These are phyloP conservation scores for Sonneratia caseolaris DNA, from an alignment of 345 rosid genomes.

Conservation along the genomic window DNA sequence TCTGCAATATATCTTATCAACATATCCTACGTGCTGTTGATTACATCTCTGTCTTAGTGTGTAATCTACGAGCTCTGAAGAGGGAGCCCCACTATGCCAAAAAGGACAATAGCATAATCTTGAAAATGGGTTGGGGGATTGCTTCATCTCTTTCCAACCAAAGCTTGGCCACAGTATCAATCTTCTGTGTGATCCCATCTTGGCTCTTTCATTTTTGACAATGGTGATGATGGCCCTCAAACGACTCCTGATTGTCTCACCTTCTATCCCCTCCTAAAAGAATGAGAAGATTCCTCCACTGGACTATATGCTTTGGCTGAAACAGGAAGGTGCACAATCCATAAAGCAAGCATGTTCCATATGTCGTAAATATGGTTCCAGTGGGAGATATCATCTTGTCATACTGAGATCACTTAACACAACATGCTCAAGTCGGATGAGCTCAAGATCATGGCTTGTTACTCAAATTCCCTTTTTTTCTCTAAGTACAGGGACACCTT, in stretches of 20 bases:
- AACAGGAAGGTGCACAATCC: too few species aligned
- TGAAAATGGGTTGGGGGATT: background rate
- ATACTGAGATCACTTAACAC: too few species aligned
- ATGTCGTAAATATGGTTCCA: too few species aligned
- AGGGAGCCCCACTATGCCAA: background rate
- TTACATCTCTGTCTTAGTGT: too few species aligned
- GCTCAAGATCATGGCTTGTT: too few species aligned
- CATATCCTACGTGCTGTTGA: too few species aligned
- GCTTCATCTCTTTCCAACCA: constrained; percentile 4
- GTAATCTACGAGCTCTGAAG: background rate
- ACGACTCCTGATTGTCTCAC: constrained; percentile 3
- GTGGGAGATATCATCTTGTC: too few species aligned
- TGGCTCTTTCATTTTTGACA: background rate
- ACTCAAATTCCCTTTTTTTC: too few species aligned
- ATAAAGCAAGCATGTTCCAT: too few species aligned
- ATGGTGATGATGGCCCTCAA: constrained; percentile 6
- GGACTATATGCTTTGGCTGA: background rate
- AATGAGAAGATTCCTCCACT: background rate
- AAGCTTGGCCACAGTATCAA: background rate
- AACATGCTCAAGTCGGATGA: too few species aligned
- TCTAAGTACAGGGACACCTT: too few species aligned
- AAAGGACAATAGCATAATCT: constrained; percentile 2
- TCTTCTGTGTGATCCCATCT: background rate
- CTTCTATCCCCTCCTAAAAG: constrained; percentile 13
- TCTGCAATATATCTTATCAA: too few species aligned